Evolutionary conservation across 2,329 filamentous ascomycete species (phyloP).

Genomic region (Aspergillus melleus): DNA sequence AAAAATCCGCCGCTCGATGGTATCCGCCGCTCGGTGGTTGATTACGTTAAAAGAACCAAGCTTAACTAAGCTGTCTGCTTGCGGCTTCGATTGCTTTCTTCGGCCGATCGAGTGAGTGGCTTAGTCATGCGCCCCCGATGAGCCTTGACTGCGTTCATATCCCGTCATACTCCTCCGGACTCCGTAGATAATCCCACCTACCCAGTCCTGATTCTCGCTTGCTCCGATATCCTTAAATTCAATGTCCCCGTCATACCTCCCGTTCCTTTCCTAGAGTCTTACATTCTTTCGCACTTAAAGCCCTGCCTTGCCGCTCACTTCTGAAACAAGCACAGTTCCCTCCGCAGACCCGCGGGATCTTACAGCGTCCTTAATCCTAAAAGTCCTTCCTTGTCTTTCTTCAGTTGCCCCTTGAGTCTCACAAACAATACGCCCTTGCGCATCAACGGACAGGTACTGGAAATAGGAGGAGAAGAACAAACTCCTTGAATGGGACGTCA

Average conservation of each 20-base stretch:
- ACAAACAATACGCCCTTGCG: neutral
- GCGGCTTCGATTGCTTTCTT: conserved; percentile 21
- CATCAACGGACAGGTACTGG: neutral
- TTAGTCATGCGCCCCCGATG: too few species aligned
- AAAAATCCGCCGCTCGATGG: too few species aligned
- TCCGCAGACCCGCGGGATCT: conserved; percentile 21
- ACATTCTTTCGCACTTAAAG: neutral
- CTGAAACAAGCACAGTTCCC: conserved; percentile 39
- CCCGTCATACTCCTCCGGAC: too few species aligned
- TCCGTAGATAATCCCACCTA: too few species aligned
- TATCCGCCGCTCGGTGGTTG: too few species aligned
- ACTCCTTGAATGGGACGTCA: neutral
- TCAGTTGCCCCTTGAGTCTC: neutral
- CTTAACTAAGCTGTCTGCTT: conserved; percentile 27
- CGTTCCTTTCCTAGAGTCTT: neutral
- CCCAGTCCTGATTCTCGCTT: too few species aligned
- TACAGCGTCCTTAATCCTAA: neutral
- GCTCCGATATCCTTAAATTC: too few species aligned
- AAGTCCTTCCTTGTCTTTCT: too few species aligned
- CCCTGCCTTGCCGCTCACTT: conserved; percentile 7
- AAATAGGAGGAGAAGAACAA: neutral
- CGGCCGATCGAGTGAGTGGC: neutral
- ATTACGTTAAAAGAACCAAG: conserved; percentile 4
- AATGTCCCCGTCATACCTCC: neutral
- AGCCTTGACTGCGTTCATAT: too few species aligned